Base-by-base conservation (phyloP, 768 basidiomycete species). In the Tephrocybe sp. region DNA sequence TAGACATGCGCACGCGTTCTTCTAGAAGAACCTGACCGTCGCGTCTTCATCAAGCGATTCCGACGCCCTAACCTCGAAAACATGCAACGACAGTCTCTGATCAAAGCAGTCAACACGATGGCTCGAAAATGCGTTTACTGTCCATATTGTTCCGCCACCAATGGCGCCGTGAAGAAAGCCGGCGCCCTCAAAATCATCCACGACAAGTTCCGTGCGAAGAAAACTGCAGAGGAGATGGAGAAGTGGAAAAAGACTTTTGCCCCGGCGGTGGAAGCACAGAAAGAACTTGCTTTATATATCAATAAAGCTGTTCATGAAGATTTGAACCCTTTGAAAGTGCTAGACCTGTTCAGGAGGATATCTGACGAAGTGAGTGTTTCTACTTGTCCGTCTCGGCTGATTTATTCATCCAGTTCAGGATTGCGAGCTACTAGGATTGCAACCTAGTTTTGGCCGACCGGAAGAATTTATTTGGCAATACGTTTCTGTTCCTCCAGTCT, bases 401-500 rank as follows among this genome's bases (percentile, higher is more conserved):
- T 13, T 3, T 6, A 4, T 18, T 40, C 18, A 29, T 3, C 15
- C 19, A n/a, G 0, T 42, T 25, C 54, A 95, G 91, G 97, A 99
- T 60, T 95, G 92, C 62, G 97, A 99, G 67, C 72, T 99, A 38
- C 76, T 99, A 10, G 95, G 97, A 2, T 68, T 98, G 50, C 84
- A 90, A 49, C 97, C 97, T 1, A 79, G 79, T 12, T 85, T 84
- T 61, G 94, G 95, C 40, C 73, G 97, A 45, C 97, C 97, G 9
- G 97, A 99, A 70, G 90, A 97, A 64, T 97, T 93, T 60, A 83
- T 99, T 44, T 99, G 97, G 95, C 95, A 98, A 67, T 99, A 97
- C 66, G 82, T 99, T 12, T 95, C 94, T 19, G 97, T 99, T 24
- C 97, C 97, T 33, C 97, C 97, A 0, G 93, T 97, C 16, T 94